Conservation (phyloP, 1,284 basidiomycete species). For the Cryptococcus neoformans region DNA sequence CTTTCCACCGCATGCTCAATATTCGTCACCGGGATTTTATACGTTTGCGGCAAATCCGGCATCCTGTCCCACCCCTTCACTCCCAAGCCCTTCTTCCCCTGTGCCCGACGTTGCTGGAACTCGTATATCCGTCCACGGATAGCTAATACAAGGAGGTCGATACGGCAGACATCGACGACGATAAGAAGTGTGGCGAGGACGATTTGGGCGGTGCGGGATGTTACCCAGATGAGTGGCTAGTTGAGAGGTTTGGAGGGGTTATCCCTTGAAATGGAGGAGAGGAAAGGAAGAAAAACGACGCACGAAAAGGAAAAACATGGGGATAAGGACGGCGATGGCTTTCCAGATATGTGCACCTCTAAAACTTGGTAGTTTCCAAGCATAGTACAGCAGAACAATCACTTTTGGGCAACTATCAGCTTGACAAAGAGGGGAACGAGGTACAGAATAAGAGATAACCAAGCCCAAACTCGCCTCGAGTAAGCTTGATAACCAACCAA, state of each 20-base stretch:
- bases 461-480: conserved; percentile 15
- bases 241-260: not conserved
- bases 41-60: conserved; percentile 11
- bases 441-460: not conserved
- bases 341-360: conserved; percentile 28
- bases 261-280: not conserved
- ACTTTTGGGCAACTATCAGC: conserved; percentile 5
- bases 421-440: not conserved
- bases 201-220: conserved; percentile 25
- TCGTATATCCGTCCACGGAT: not conserved
- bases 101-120: not conserved
- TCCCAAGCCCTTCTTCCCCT: not conserved
- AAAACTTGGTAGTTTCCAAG: conserved; percentile 38
- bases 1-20: conserved; percentile 52
- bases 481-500: conserved; percentile 39
- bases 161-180: conserved; percentile 22
- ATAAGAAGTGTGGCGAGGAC: conserved; percentile 28
- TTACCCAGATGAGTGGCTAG: conserved; percentile 37
- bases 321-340: conserved; percentile 30
- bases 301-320: conserved; percentile 43
- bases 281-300: not conserved
- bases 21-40: conserved; percentile 43
- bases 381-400: conserved; percentile 36
- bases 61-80: conserved; percentile 9
- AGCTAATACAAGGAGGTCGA: conserved; percentile 16